These are phyloP conservation scores for Bipolaris zeicola DNA, from an alignment of 2,329 filamentous ascomycete genomes.

Conservation along the genomic window DNA sequence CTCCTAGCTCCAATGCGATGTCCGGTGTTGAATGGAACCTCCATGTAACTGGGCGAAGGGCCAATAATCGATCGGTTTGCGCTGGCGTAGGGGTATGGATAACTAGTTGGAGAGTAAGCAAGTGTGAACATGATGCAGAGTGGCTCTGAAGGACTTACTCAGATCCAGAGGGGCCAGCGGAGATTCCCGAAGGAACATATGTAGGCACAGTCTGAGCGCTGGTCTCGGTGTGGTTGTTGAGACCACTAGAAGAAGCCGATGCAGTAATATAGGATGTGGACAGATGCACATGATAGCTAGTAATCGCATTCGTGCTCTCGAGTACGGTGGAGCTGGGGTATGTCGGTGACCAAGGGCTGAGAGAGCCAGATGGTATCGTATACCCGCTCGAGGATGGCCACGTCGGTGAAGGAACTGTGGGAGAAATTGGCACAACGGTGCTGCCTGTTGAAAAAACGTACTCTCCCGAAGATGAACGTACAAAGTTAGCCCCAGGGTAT, in stretches of 20 bases:
- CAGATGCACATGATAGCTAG: constrained; percentile 32
- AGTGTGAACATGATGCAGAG: neutral
- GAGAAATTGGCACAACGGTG: constrained; percentile 4
- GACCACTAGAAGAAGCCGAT: constrained; percentile 11
- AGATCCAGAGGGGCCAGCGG: constrained; percentile 30
- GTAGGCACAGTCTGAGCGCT: constrained; percentile 26
- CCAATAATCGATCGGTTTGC: constrained; percentile 30
- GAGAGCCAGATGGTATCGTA: neutral
- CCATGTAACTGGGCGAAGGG: constrained; percentile 33
- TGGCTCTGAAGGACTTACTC: constrained; percentile 24
- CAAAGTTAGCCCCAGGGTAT: neutral
- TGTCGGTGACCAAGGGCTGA: constrained; percentile 11
- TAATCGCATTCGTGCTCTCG: constrained; percentile 32
- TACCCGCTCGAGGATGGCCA: constrained; percentile 5
- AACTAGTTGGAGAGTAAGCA: constrained; percentile 20
- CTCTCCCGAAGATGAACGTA: constrained; percentile 5
- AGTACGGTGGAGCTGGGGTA: constrained; percentile 13
- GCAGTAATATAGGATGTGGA: constrained; percentile 29
- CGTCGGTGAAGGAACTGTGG: neutral
- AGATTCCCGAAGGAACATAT: constrained; percentile 25
- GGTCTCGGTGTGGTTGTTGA: constrained; percentile 18
- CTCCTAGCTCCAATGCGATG: constrained; percentile 28
- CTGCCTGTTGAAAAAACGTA: constrained; percentile 4
- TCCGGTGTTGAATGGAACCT: constrained; percentile 32
- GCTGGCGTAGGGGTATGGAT: constrained; percentile 22